Conservation (phyloP, 306 rosid species). For the Pyrus bretschneideri region DNA sequence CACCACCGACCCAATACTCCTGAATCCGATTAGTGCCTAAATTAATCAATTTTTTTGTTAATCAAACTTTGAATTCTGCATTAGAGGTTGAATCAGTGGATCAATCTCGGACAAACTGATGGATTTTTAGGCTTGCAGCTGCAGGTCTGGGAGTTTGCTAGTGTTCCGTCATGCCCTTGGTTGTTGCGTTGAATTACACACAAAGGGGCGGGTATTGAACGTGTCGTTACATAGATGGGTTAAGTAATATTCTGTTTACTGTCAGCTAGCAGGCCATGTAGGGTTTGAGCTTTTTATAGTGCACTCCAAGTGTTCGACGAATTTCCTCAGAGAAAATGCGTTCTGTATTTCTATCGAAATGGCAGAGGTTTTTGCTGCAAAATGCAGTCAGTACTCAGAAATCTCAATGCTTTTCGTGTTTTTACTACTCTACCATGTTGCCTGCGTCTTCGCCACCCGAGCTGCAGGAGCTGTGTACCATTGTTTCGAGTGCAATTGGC, state of each 20-base stretch:
- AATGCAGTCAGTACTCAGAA: conserved; percentile 5
- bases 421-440: conserved; percentile 28
- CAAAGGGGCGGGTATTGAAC: no score
- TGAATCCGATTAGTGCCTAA: not conserved
- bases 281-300: not conserved
- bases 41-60: not conserved
- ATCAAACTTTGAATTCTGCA: not conserved
- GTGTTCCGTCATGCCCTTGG: not conserved
- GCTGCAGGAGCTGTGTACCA: conserved; percentile 43
- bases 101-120: not conserved
- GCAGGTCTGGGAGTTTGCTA: not conserved
- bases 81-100: not conserved
- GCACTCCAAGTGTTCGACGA: conserved; percentile 48
- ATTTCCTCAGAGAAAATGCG: conserved; percentile 36
- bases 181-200: no score
- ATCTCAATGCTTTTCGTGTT: conserved; percentile 6
- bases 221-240: no score
- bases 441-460: conserved; percentile 15
- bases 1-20: not conserved
- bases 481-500: conserved; percentile 44
- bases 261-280: not conserved
- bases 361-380: conserved; percentile 23
- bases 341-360: conserved; percentile 19
- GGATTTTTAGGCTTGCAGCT: not conserved
- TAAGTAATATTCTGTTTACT: no score